A percentile compares a stretch with the other conserved stretches of the same genome.
phyloP scores from a whole-genome alignment of 805 yeast species.

The Komagataella pseudopastoris region DNA sequence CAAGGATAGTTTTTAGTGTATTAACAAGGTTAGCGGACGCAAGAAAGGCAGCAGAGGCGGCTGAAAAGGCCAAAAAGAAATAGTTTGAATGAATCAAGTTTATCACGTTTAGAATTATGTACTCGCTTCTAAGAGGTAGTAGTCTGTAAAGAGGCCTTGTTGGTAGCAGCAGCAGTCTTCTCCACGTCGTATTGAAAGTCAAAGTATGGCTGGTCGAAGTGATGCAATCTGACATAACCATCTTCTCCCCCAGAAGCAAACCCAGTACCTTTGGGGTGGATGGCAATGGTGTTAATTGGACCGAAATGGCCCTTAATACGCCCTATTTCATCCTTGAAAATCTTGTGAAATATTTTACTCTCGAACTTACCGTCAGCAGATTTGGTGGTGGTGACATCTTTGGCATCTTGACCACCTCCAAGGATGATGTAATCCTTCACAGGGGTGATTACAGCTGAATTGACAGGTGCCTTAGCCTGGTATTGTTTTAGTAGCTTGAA shows the following conservation, averaged over 20 bases:
- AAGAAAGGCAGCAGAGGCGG: slow-evolving; percentile 17
- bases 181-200: slow-evolving; percentile 91
- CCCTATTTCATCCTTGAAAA: slow-evolving; percentile 92
- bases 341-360: slow-evolving; percentile 90
- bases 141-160: neutral
- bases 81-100: neutral
- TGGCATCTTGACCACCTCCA: slow-evolving; percentile 99
- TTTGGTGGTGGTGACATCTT: slow-evolving; percentile 95
- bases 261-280: slow-evolving; percentile 86
- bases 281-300: slow-evolving; percentile 88
- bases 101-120: neutral
- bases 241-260: slow-evolving; percentile 99
- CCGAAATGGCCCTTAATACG: slow-evolving; percentile 98
- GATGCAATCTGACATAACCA: slow-evolving; percentile 90
- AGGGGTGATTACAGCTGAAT: slow-evolving; percentile 91
- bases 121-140: neutral
- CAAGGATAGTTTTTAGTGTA: neutral
- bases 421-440: slow-evolving; percentile 81
- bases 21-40: slow-evolving; percentile 15
- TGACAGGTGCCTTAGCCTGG: slow-evolving; percentile 85
- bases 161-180: slow-evolving; percentile 47
- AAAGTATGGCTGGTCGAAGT: slow-evolving; percentile 83
- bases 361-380: slow-evolving; percentile 92
- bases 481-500: slow-evolving; percentile 61
- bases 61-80: slow-evolving; percentile 7